Evolutionary conservation across 192 early-diverging fungal species (phyloP).

Genomic region (Linnemannia elongata): DNA sequence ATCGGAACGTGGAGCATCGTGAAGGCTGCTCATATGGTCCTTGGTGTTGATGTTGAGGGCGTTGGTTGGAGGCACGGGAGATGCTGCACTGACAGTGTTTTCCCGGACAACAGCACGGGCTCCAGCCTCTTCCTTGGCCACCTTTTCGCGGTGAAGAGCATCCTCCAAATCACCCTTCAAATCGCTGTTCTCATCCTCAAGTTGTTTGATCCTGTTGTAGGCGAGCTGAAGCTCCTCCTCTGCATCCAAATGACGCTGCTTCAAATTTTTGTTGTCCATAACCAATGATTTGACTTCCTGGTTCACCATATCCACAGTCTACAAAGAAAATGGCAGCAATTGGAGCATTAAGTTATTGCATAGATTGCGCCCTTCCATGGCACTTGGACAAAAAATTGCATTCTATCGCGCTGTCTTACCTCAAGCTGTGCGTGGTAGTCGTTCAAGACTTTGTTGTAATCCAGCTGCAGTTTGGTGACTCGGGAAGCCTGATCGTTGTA

Average conservation of each 20-base stretch:
- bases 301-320: conserved; percentile 79
- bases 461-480: conserved; percentile 64
- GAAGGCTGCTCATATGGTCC: conserved; percentile 5
- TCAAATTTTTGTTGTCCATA: conserved; percentile 75
- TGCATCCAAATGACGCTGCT: conserved; percentile 73
- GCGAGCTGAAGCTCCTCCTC: conserved; percentile 63
- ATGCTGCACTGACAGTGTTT: not conserved
- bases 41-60: conserved; percentile 4
- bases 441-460: conserved; percentile 76
- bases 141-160: conserved; percentile 23
- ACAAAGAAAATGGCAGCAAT: conserved; percentile 2
- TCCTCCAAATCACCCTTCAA: conserved; percentile 47
- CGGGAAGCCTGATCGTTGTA: conserved; percentile 46
- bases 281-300: conserved; percentile 78
- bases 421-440: conserved; percentile 82
- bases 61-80: conserved; percentile 13
- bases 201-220: conserved; percentile 60
- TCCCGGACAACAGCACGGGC: not conserved
- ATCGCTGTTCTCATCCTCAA: conserved; percentile 59
- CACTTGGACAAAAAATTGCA: conserved; percentile 3
- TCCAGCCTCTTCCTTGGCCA: conserved; percentile 4
- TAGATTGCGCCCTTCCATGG: conserved; percentile 11
- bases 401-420: conserved; percentile 49
- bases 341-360: not conserved
- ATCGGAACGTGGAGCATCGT: not conserved